A percentile compares a stretch with the other conserved stretches of the same genome.
These are phyloP conservation scores for Sarocladium strictum DNA, from an alignment of 2,329 filamentous ascomycete species.

Conservation along the genomic window DNA sequence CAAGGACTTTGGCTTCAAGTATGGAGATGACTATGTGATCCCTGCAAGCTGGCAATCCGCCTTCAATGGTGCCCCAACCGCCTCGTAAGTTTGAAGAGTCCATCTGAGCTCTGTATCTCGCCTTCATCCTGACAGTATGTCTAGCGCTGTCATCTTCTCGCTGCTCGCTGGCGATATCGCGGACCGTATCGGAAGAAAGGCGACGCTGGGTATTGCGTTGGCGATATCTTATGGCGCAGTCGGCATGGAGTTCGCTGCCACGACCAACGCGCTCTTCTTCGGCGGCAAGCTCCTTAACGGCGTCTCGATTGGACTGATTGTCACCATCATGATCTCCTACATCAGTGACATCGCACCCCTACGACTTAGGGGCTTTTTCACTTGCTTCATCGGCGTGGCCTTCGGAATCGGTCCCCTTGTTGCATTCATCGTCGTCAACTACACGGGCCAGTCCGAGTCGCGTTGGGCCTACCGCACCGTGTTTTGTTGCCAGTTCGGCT, in stretches of 20 bases:
- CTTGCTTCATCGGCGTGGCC: constrained; percentile 22
- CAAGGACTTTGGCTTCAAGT: constrained; percentile 35
- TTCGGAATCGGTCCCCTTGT: constrained; percentile 25
- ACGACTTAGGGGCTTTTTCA: constrained; percentile 22
- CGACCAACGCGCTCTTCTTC: constrained; percentile 33
- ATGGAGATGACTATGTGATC: constrained; percentile 30
- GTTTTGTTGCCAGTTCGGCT: constrained; percentile 27
- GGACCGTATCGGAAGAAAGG: constrained; percentile 28
- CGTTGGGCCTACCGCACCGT: constrained; percentile 29
- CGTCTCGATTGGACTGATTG: constrained; percentile 25
- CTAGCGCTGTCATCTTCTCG: constrained; percentile 14
- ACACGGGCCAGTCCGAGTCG: constrained; percentile 18
- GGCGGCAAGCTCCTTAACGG: constrained; percentile 36
- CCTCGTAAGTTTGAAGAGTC: constrained; percentile 19
- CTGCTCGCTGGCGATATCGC: constrained; percentile 27
- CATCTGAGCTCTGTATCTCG: not conserved
- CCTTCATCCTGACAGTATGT: too few species aligned
- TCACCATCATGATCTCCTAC: constrained; percentile 21
- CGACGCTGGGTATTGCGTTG: constrained; percentile 27
- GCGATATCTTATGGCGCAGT: constrained; percentile 31
- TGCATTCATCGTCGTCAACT: constrained; percentile 25
- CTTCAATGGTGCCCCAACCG: constrained; percentile 35
- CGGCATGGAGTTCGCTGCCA: constrained; percentile 34
- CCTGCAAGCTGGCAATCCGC: constrained; percentile 40
- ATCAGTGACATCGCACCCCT: constrained; percentile 25